Conservation (phyloP, 2,329 filamentous ascomycete species). For the Aureobasidium zeae region DNA sequence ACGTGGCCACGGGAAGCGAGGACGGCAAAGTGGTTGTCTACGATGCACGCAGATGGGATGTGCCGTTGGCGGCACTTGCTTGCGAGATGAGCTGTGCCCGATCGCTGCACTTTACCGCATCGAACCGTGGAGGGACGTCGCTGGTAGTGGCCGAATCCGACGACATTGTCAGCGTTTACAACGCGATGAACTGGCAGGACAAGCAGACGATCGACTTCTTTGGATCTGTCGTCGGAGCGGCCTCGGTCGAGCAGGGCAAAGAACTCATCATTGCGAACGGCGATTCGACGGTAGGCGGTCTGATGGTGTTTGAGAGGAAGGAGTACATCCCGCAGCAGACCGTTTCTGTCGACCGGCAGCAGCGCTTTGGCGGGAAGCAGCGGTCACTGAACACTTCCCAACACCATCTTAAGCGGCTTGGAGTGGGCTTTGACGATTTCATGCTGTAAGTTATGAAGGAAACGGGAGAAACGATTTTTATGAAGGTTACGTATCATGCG, state of each 20-base stretch:
- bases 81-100: constrained; percentile 58
- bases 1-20: constrained; percentile 67
- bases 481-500: constrained; percentile 10
- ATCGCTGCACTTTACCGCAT: constrained; percentile 61
- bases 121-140: constrained; percentile 53
- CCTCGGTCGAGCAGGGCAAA: constrained; percentile 57
- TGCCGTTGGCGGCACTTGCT: constrained; percentile 46
- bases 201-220: constrained; percentile 66
- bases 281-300: constrained; percentile 56
- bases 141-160: constrained; percentile 68
- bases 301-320: constrained; percentile 29
- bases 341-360: neutral
- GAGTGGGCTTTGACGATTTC: neutral
- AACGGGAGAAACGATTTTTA: constrained; percentile 2
- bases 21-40: constrained; percentile 65
- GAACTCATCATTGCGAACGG: constrained; percentile 60
- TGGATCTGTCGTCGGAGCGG: constrained; percentile 62
- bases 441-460: constrained; percentile 6
- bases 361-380: neutral
- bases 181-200: constrained; percentile 51
- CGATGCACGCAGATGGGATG: constrained; percentile 62
- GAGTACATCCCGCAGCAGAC: constrained; percentile 1
- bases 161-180: constrained; percentile 62
- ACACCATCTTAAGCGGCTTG: neutral
- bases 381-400: too few relatives aligned